Percentiles rank a stretch among this genome's conserved stretches.
phyloP scores from a whole-genome alignment of 306 rosid genomes.

The Benincasa hispida region DNA sequence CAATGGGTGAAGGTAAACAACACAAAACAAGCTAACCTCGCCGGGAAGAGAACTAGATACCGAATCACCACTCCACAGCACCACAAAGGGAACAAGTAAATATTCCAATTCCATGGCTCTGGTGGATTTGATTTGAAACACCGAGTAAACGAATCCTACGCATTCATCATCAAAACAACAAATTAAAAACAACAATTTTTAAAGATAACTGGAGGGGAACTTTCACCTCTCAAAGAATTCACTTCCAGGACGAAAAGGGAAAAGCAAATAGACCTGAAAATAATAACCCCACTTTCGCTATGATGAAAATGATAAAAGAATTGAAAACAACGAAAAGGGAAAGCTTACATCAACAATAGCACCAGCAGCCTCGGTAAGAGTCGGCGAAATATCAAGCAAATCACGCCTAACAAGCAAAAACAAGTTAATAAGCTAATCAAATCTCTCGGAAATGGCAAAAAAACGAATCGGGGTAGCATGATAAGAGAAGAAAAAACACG shows the following conservation, averaged over 20 bases:
- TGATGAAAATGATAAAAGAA: background rate
- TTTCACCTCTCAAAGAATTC: background rate
- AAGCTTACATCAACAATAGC: slow-evolving; percentile 82
- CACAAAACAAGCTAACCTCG: slow-evolving; percentile 37
- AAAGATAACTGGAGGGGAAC: background rate
- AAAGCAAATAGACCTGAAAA: background rate
- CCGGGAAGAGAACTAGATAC: slow-evolving; percentile 67
- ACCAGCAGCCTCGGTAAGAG: slow-evolving; percentile 86
- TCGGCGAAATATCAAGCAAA: slow-evolving; percentile 82
- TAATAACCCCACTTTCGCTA: background rate
- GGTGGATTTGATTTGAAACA: slow-evolving; percentile 97
- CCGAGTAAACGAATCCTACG: slow-evolving; percentile 80
- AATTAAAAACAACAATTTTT: background rate
- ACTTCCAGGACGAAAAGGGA: background rate
- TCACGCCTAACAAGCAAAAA: slow-evolving; percentile 48
- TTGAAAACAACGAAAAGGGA: background rate
- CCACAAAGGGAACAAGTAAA: slow-evolving; percentile 92
- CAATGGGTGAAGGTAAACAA: too few relatives aligned
- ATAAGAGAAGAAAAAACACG: background rate
- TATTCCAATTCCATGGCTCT: slow-evolving; percentile 96
- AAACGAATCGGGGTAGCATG: background rate
- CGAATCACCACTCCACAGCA: slow-evolving; percentile 85
- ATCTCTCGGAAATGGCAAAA: background rate
- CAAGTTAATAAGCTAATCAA: background rate
- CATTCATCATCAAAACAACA: slow-evolving; percentile 1